Base-by-base conservation (phyloP, 2,329 filamentous ascomycete species). In the Fusarium mundagurra region DNA sequence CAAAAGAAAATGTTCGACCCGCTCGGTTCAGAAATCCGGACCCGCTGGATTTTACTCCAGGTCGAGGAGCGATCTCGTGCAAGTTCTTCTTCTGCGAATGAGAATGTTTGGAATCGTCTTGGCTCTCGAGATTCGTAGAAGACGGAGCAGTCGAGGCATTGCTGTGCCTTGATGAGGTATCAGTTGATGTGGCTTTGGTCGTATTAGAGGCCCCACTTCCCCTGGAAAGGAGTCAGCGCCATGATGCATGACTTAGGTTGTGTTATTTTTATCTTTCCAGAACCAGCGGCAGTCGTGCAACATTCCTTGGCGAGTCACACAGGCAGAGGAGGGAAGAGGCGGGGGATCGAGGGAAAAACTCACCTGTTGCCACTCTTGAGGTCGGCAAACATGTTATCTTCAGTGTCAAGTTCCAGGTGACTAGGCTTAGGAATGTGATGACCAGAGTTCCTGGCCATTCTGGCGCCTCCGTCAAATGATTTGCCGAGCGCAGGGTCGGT, bases 81-180 rank as follows among this genome's bases (percentile, higher is more conserved):
- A 82, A 77, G 31, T 78, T 76, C 75, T 85, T 88, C 76, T 81
- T 85, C 47, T 78, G 77, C 57, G 80, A 71, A 65, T 81, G 77
- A 39, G 80, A 71, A 66, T 81, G 76, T 45, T 77, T 75, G 36
- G 79, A 77, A 27, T 82, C 81, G 54, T 80, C 78, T 29, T 77
- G 72, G 31, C 75, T 72, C 44, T 72, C 74, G 39, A 81, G 71
- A 55, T 84, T 88, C 59, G 88, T 86, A 8, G 89, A 90, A 7
- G 89, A 91, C 18, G 89, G 88, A 41, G 89, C 85, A 43, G 89
- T 91, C n/a, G 89, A 91, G 60, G 85, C 87, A 81, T 89, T 89
- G 80, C 89, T 91, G 79, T 91, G 88, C 77, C 89, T 87, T 57
- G 89, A 91, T 39, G 89, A 91, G 76, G 88, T 88, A 80, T 91